phyloP scores from a whole-genome alignment of 2,329 filamentous ascomycete genomes.

The Conoideocrella luteorostrata region DNA sequence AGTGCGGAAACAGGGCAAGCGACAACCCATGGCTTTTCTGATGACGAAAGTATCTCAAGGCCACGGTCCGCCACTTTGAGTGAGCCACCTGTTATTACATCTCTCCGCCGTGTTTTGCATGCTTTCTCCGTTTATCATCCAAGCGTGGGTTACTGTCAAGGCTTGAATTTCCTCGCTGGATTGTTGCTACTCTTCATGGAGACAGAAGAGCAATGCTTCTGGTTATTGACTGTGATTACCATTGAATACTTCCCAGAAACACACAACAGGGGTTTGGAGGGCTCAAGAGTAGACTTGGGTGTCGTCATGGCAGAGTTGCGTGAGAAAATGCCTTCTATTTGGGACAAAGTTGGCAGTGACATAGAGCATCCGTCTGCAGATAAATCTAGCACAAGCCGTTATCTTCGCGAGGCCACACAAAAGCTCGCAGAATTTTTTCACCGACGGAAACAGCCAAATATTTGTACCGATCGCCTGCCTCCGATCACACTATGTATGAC shows the following conservation, averaged over 20 bases:
- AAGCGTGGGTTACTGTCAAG: conserved; percentile 90
- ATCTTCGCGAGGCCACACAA: conserved; percentile 29
- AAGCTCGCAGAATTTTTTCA: too few relatives aligned
- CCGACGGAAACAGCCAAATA: conserved; percentile 32
- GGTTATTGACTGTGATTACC: conserved; percentile 89
- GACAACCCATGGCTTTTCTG: conserved; percentile 26
- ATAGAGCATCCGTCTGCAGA: conserved; percentile 46
- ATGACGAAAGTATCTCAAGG: conserved; percentile 29
- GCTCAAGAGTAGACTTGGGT: conserved; percentile 87
- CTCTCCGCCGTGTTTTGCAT: conserved; percentile 77
- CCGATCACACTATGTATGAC: conserved; percentile 90
- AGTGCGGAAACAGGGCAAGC: conserved; percentile 29
- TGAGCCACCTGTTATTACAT: conserved; percentile 73
- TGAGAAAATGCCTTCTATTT: conserved; percentile 75
- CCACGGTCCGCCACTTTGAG: conserved; percentile 28
- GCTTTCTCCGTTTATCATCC: conserved; percentile 91
- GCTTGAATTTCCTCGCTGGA: conserved; percentile 88
- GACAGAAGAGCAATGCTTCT: conserved; percentile 85
- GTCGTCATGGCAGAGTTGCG: conserved; percentile 85
- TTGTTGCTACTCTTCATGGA: conserved; percentile 81
- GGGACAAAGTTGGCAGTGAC: conserved; percentile 80
- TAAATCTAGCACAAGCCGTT: conserved; percentile 28
- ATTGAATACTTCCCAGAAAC: conserved; percentile 83
- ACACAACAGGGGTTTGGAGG: conserved; percentile 83
- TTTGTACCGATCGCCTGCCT: conserved; percentile 56